phyloP scores from a whole-genome alignment of 345 rosid species.

The Mangifera indica region DNA sequence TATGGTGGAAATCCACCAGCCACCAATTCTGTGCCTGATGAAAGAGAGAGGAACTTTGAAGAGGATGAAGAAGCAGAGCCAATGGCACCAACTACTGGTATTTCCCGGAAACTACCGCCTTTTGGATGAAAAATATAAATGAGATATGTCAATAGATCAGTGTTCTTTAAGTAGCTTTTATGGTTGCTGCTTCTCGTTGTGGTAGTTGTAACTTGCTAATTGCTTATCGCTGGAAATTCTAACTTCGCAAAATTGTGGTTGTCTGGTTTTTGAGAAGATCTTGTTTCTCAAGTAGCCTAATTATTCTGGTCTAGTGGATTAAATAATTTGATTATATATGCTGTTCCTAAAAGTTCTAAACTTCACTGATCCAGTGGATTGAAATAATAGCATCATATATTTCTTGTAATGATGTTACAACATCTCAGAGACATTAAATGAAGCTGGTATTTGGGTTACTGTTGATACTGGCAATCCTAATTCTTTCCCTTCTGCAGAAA shows the following conservation, averaged over 20 bases:
- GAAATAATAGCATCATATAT: background rate
- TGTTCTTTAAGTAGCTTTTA: background rate
- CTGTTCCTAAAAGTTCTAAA: constrained; percentile 5
- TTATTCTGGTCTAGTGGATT: background rate
- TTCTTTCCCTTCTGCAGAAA: background rate
- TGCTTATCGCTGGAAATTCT: background rate
- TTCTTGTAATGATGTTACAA: background rate
- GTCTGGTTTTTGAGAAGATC: background rate
- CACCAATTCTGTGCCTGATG: constrained; percentile 38
- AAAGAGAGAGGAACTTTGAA: constrained; percentile 27
- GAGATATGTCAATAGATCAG: background rate
- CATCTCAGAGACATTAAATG: background rate
- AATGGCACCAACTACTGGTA: constrained; percentile 49
- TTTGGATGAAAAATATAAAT: background rate
- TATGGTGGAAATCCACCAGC: constrained; percentile 44
- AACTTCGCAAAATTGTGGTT: background rate
- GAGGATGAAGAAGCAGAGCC: constrained; percentile 45
- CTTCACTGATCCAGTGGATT: background rate
- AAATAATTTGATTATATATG: too few relatives aligned
- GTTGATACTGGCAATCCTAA: background rate
- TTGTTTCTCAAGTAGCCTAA: constrained; percentile 11
- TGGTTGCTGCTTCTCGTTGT: background rate
- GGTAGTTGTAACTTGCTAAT: background rate
- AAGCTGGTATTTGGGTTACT: background rate
- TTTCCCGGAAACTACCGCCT: constrained; percentile 7